These are phyloP conservation scores for Boletus vermiculosoides DNA, from an alignment of 768 basidiomycete species.

Conservation along the genomic window DNA sequence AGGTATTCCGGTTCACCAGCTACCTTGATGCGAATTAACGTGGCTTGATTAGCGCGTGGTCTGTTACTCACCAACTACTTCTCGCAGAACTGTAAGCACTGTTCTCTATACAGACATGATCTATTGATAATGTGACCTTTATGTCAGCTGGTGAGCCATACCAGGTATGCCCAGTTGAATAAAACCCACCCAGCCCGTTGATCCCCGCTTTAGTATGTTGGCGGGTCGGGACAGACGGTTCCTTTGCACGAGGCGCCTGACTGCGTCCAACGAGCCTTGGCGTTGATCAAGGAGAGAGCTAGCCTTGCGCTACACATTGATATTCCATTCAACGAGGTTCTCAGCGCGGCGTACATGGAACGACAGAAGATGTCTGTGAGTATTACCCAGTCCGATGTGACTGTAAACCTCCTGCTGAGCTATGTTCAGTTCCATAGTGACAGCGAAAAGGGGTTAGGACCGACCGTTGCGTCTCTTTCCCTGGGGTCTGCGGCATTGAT, in stretches of 20 bases:
- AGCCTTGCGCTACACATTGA: slow-evolving; percentile 40
- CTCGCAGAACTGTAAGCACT: slow-evolving; percentile 72
- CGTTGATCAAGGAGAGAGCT: slow-evolving; percentile 58
- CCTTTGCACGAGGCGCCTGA: slow-evolving; percentile 57
- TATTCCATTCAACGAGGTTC: slow-evolving; percentile 68
- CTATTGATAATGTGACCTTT: neutral
- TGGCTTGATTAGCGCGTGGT: slow-evolving; percentile 54
- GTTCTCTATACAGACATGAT: neutral
- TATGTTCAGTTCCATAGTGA: slow-evolving; percentile 72
- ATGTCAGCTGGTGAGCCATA: slow-evolving; percentile 77
- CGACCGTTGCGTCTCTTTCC: slow-evolving; percentile 71
- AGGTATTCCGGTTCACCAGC: slow-evolving; percentile 40
- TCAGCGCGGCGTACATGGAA: slow-evolving; percentile 84
- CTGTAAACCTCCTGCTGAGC: slow-evolving; percentile 2
- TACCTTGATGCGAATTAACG: slow-evolving; percentile 5
- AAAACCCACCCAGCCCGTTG: slow-evolving; percentile 1
- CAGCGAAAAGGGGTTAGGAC: slow-evolving; percentile 69
- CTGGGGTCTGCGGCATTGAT: slow-evolving; percentile 76
- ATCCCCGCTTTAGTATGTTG: slow-evolving; percentile 58
- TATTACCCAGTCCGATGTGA: slow-evolving; percentile 1
- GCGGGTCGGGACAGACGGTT: slow-evolving; percentile 70
- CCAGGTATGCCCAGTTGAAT: slow-evolving; percentile 44
- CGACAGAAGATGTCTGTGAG: slow-evolving; percentile 79
- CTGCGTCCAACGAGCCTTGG: slow-evolving; percentile 57
- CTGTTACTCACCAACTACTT: slow-evolving; percentile 76